Conservation (phyloP, 2,329 filamentous ascomycete species). For the Penicillium sp. region DNA sequence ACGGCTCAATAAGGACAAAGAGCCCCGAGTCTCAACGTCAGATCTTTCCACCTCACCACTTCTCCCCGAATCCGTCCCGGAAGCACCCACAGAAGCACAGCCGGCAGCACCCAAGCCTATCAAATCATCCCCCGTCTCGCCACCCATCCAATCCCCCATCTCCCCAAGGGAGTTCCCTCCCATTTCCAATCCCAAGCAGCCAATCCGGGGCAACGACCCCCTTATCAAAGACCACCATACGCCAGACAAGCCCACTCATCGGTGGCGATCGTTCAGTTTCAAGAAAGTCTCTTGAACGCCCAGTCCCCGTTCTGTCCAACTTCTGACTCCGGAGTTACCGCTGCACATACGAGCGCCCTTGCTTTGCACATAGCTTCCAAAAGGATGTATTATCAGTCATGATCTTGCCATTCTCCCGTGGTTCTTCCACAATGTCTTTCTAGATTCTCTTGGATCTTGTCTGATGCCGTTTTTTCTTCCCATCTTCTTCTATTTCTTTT, state of each 20-base stretch:
- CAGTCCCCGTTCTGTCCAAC: constrained; percentile 12
- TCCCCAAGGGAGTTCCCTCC: constrained; percentile 15
- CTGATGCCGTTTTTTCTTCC: neutral
- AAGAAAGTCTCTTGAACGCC: constrained; percentile 19
- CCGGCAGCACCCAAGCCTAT: constrained; percentile 1
- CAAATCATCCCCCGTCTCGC: neutral
- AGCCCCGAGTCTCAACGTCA: constrained; percentile 34
- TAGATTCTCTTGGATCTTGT: constrained; percentile 17
- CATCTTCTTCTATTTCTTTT: neutral
- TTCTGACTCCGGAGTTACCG: constrained; percentile 23
- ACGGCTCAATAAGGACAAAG: constrained; percentile 57
- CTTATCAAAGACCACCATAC: constrained; percentile 13
- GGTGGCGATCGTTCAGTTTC: constrained; percentile 28
- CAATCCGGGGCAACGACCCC: constrained; percentile 17
- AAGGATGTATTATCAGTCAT: constrained; percentile 34
- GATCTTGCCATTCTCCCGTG: constrained; percentile 15
- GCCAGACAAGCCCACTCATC: constrained; percentile 18
- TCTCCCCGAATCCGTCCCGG: constrained; percentile 16
- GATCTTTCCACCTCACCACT: constrained; percentile 20
- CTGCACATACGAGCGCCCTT: constrained; percentile 27
- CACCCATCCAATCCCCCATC: constrained; percentile 9
- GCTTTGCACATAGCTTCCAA: constrained; percentile 33
- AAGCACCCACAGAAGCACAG: constrained; percentile 11
- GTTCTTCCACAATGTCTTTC: constrained; percentile 18
- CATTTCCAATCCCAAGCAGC: constrained; percentile 19